Percentiles rank a stretch among this genome's conserved stretches.
phyloP scores from a whole-genome alignment of 106 monocot species.

The Dendrobium catenatum region DNA sequence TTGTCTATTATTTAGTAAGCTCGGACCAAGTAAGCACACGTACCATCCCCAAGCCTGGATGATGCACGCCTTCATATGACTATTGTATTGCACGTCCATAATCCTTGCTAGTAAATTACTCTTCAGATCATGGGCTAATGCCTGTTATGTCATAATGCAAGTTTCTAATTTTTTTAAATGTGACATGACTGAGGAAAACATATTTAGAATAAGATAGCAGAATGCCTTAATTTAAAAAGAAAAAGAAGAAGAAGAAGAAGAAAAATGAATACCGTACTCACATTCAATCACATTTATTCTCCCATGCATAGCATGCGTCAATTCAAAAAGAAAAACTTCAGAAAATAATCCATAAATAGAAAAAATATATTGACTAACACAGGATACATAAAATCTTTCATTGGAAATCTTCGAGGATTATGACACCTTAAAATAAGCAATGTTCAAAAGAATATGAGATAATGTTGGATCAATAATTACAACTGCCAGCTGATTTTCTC shows the following conservation, averaged over 20 bases:
- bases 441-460: no score
- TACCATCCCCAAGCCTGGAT: conserved; percentile 69
- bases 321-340: neutral
- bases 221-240: neutral
- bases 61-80: conserved; percentile 25
- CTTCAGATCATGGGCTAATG: conserved; percentile 31
- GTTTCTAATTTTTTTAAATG: neutral
- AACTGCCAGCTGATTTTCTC: no score
- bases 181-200: neutral
- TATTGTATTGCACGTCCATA: conserved; percentile 22
- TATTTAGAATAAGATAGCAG: neutral
- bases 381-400: no score
- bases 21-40: conserved; percentile 35
- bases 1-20: conserved; percentile 20
- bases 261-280: neutral
- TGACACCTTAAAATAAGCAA: no score
- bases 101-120: conserved; percentile 31
- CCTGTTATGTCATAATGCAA: conserved; percentile 18
- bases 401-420: no score
- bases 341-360: neutral
- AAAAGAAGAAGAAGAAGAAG: neutral
- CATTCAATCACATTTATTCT: neutral
- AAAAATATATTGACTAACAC: no score
- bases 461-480: no score
- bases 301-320: neutral